Conservation (phyloP, 768 basidiomycete genomes). For the Amylocystis lapponica region DNA sequence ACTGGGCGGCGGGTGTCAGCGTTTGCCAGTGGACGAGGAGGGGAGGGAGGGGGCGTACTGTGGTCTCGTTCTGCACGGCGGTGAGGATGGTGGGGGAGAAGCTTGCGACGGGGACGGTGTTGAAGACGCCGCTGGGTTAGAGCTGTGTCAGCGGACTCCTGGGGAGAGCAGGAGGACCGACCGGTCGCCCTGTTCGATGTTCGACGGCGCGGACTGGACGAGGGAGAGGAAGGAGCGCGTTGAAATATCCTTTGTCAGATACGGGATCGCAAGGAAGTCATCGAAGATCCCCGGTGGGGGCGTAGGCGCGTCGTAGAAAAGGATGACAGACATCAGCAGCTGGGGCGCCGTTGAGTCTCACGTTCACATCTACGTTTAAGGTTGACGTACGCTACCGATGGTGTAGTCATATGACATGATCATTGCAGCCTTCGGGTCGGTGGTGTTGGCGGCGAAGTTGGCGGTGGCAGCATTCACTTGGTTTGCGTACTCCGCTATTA, state of each 20-base stretch:
- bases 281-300: slow-evolving; percentile 48
- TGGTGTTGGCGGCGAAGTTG: slow-evolving; percentile 35
- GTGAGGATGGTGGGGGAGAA: slow-evolving; percentile 31
- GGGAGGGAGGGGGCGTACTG: slow-evolving; percentile 14
- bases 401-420: slow-evolving; percentile 41
- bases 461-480: slow-evolving; percentile 30
- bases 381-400: slow-evolving; percentile 30
- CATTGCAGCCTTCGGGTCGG: slow-evolving; percentile 46
- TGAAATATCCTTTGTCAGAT: slow-evolving; percentile 31
- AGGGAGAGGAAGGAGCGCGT: slow-evolving; percentile 38
- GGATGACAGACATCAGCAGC: slow-evolving; percentile 10
- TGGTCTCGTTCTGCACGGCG: slow-evolving; percentile 36
- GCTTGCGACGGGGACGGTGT: slow-evolving; percentile 32
- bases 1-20: slow-evolving; percentile 24
- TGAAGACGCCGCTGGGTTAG: slow-evolving; percentile 11
- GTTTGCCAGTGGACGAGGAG: background rate
- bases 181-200: slow-evolving; percentile 29
- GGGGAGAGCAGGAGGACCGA: slow-evolving; percentile 31
- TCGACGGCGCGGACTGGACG: slow-evolving; percentile 33
- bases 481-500: slow-evolving; percentile 34
- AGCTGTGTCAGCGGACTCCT: slow-evolving; percentile 8
- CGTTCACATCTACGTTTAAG: slow-evolving; percentile 53
- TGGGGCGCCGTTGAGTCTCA: slow-evolving; percentile 9
- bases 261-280: slow-evolving; percentile 41
- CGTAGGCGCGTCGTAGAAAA: slow-evolving; percentile 58